phyloP scores from a whole-genome alignment of 129 eudicot genomes.

The Sambucus nigra region DNA sequence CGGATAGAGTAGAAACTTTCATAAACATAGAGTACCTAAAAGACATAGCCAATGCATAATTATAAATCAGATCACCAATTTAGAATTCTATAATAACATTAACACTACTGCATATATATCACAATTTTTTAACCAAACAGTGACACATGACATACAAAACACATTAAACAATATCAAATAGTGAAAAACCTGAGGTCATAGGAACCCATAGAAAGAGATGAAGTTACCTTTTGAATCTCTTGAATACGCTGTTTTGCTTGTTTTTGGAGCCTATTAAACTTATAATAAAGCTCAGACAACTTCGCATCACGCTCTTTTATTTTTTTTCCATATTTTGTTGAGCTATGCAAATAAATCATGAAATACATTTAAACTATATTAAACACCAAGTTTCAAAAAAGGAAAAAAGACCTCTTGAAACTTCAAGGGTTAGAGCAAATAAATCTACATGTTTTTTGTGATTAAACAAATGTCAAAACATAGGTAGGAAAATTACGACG shows the following conservation, averaged over 20 bases:
- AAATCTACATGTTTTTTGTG: constrained; percentile 1
- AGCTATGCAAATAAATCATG: constrained; percentile 41
- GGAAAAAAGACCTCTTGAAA: not conserved
- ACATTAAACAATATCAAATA: constrained; percentile 5
- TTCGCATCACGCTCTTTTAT: constrained; percentile 92
- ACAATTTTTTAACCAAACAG: not conserved
- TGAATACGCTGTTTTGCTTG: constrained; percentile 98
- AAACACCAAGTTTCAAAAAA: constrained; percentile 5
- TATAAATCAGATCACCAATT: too few species aligned
- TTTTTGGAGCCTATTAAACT: constrained; percentile 94
- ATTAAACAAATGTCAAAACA: not conserved
- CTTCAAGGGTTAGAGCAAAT: constrained; percentile 7
- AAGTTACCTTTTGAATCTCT: constrained; percentile 92
- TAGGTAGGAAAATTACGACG: constrained; percentile 33
- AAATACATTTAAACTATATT: constrained; percentile 12
- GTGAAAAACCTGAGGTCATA: not conserved
- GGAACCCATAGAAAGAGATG: constrained; percentile 16
- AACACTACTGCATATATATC: not conserved
- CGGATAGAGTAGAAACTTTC: too few species aligned
- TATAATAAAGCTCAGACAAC: constrained; percentile 80
- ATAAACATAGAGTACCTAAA: not conserved
- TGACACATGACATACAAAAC: not conserved
- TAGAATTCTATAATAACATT: too few species aligned
- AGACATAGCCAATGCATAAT: not conserved
- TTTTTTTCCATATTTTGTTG: constrained; percentile 76